Evolutionary conservation across 441 rosid genomes (phyloP).

Genomic region (Erodium texanum): DNA sequence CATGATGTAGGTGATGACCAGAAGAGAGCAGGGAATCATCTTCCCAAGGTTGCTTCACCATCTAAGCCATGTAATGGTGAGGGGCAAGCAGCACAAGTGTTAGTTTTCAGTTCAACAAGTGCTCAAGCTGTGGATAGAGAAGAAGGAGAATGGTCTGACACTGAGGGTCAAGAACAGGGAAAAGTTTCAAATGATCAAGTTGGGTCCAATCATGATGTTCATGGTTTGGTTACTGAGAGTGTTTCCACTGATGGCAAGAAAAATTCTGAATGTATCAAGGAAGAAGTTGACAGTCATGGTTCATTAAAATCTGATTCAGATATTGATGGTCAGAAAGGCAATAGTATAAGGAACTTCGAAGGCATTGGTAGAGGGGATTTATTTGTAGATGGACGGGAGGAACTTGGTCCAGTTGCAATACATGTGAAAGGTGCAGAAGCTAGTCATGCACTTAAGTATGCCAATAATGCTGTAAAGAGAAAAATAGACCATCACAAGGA

Average conservation of each 20-base stretch:
- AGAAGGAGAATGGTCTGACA: constrained; percentile 96
- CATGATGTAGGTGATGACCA: constrained; percentile 31
- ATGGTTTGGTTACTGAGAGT: constrained; percentile 22
- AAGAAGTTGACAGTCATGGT: too few species aligned
- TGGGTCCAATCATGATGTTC: constrained; percentile 22
- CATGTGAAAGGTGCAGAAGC: constrained; percentile 74
- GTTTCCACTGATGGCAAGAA: constrained; percentile 21
- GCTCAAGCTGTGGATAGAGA: constrained; percentile 55
- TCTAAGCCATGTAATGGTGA: constrained; percentile 29
- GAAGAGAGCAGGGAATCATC: constrained; percentile 30
- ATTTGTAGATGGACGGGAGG: constrained; percentile 40
- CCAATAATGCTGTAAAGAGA: constrained; percentile 69
- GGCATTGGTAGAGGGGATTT: constrained; percentile 35
- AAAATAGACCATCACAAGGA: constrained; percentile 88
- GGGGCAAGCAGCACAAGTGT: constrained; percentile 23
- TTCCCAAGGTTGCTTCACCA: constrained; percentile 28
- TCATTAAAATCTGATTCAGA: constrained; percentile 30
- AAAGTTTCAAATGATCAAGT: constrained; percentile 31
- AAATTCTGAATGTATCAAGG: constrained; percentile 25
- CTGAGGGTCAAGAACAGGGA: constrained; percentile 42
- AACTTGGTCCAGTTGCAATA: constrained; percentile 33
- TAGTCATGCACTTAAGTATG: constrained; percentile 53
- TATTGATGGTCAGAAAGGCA: constrained; percentile 35
- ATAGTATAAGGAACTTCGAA: constrained; percentile 32
- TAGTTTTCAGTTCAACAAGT: constrained; percentile 28